Base-by-base conservation (phyloP, 805 yeast species). In the Scheffersomyces ergatensis region DNA sequence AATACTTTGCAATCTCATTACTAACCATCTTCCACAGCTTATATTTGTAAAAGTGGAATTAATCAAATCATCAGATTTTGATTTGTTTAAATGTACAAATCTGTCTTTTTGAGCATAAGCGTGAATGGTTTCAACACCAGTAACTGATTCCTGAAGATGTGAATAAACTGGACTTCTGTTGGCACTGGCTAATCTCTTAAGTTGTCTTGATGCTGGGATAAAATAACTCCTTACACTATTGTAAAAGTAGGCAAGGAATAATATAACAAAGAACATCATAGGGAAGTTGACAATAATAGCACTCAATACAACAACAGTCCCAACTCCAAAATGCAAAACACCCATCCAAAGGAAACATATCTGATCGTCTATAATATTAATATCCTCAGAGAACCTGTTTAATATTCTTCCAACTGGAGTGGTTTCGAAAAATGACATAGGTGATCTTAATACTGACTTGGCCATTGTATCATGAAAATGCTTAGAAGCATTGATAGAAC, bases 341-440 rank as follows among this genome's bases (percentile, higher is more conserved):
- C 44, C 46, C 18, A 54, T 50, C 20, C 63, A 46, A 11, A 57
- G 42, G 66, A 68, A 64, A 18, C 60, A 51, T 6, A 65, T 44
- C 27, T 54, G 60, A 34, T 54, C 53, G 43, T 67, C 72, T 39
- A 65, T 52, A 2, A 50, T 50, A 30, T 52, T 51, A 2, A 65
- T 60, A 45, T 67, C 72, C 21, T 65, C 67, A 3, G 71, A 50
- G 43, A 67, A 67, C 39, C 71, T 51, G 42, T 67, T 67, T 51
- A 67, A 52, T 23, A 67, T 60, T 44, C 71, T 47, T 3, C 71
- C 72, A 30, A 64, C 50, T 1, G 72, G 72, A 0, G 72, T 67
- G 12, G 70, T 64, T 43, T 67, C 72, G 36, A 65, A 67, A 41
- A 65, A 67, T 7, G 65, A 58, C 72, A 67, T 67, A 16, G 72